phyloP scores from a whole-genome alignment of 805 yeast genomes.

The Candida koratica region DNA sequence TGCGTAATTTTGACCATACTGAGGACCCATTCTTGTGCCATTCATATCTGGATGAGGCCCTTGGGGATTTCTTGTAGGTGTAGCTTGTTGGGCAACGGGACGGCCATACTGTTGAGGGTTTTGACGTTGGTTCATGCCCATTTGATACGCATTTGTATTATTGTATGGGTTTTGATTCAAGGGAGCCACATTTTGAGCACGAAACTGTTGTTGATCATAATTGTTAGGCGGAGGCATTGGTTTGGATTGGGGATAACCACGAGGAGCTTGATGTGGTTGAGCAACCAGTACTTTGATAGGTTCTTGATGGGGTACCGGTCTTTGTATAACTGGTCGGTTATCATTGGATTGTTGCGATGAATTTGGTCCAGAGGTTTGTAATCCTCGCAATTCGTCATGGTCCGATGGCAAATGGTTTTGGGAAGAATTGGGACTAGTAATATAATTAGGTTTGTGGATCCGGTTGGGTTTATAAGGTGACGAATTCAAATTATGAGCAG shows the following conservation, averaged over 20 bases:
- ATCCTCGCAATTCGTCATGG: constrained; percentile 13
- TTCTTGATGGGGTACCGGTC: no score
- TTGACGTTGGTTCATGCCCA: constrained; percentile 5
- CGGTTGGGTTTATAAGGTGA: constrained; percentile 13
- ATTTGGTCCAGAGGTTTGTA: constrained; percentile 8
- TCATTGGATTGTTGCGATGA: not conserved
- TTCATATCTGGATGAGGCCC: constrained; percentile 3
- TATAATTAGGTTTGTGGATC: constrained; percentile 27
- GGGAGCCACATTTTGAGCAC: constrained; percentile 14
- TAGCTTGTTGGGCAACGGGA: constrained; percentile 11
- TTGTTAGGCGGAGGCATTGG: constrained; percentile 6
- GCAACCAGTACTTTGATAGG: no score
- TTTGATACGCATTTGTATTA: constrained; percentile 11
- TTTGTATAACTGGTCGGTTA: not conserved
- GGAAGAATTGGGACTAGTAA: constrained; percentile 29
- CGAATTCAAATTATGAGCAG: constrained; percentile 19
- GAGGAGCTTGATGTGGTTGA: constrained; percentile 16
- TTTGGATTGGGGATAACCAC: constrained; percentile 5
- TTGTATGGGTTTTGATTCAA: constrained; percentile 10
- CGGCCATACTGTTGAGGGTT: constrained; percentile 11
- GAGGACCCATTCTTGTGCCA: constrained; percentile 14
- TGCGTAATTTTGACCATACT: constrained; percentile 7
- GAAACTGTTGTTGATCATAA: constrained; percentile 17
- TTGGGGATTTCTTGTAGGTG: constrained; percentile 2
- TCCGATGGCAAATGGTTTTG: constrained; percentile 22